A percentile compares a stretch with the other conserved stretches of the same genome.
phyloP scores from a whole-genome alignment of 768 basidiomycete genomes.

The Boletus pseudo-olivaceus region DNA sequence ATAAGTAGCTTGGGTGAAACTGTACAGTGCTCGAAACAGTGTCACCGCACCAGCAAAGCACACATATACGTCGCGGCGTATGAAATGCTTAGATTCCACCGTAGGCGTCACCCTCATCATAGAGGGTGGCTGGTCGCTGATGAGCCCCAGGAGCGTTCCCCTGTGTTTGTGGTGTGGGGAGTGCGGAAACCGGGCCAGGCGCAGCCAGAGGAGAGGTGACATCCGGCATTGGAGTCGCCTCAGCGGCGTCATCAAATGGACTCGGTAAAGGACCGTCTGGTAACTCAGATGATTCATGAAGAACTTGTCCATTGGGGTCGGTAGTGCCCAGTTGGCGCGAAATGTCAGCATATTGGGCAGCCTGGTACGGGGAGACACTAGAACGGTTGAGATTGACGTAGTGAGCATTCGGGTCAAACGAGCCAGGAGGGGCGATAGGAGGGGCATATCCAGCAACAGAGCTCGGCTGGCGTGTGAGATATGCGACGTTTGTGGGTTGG shows the following conservation, averaged over 20 bases:
- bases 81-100: slow-evolving; percentile 51
- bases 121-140: slow-evolving; percentile 46
- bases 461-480: slow-evolving; percentile 21
- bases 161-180: slow-evolving; percentile 9
- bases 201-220: slow-evolving; percentile 31
- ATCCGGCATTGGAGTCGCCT: slow-evolving; percentile 13
- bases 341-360: slow-evolving; percentile 70
- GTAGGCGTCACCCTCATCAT: slow-evolving; percentile 67
- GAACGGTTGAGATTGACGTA: slow-evolving; percentile 66
- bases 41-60: slow-evolving; percentile 11
- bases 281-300: slow-evolving; percentile 14
- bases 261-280: slow-evolving; percentile 24
- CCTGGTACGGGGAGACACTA: slow-evolving; percentile 74
- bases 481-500: slow-evolving; percentile 23
- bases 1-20: slow-evolving; percentile 16
- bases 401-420: slow-evolving; percentile 33
- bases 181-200: slow-evolving; percentile 8
- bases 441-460: slow-evolving; percentile 13
- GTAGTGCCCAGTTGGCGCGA: slow-evolving; percentile 47
- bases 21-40: slow-evolving; percentile 18
- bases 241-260: slow-evolving; percentile 26
- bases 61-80: slow-evolving; percentile 1
- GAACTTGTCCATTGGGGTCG: slow-evolving; percentile 21
- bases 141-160: slow-evolving; percentile 12
- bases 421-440: slow-evolving; percentile 1